A percentile compares a stretch with the other conserved stretches of the same genome.
phyloP scores from a whole-genome alignment of 805 yeast genomes.

The Kodamaea laetipori region DNA sequence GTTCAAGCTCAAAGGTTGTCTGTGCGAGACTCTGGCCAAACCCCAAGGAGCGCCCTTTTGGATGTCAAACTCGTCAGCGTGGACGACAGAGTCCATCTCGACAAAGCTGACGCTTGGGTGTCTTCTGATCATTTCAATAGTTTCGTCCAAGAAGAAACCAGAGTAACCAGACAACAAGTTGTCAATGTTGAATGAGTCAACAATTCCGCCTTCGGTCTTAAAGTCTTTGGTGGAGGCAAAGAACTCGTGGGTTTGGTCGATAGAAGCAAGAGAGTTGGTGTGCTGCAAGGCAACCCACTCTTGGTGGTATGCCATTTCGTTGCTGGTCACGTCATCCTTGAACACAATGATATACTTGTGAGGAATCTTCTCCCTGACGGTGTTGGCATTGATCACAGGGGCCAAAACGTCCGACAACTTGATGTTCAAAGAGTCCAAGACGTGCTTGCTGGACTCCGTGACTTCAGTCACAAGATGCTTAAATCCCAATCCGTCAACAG shows the following conservation, averaged over 20 bases:
- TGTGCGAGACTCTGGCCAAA: constrained; percentile 84
- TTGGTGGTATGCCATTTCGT: constrained; percentile 63
- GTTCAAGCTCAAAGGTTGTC: constrained; percentile 66
- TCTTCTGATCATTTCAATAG: constrained; percentile 70
- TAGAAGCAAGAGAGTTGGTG: constrained; percentile 40
- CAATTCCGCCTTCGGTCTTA: constrained; percentile 20
- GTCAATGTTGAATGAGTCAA: constrained; percentile 62
- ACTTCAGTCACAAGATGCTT: constrained; percentile 7
- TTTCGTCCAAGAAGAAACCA: constrained; percentile 77
- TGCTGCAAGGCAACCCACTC: constrained; percentile 63
- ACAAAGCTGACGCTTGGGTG: constrained; percentile 66
- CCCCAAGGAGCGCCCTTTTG: constrained; percentile 96
- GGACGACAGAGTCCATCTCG: constrained; percentile 74
- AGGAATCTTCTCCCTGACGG: constrained; percentile 56
- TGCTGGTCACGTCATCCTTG: constrained; percentile 60
- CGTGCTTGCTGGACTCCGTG: constrained; percentile 9
- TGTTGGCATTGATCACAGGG: constrained; percentile 49
- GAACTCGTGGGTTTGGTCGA: constrained; percentile 34
- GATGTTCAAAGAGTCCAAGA: constrained; percentile 15
- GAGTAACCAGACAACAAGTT: constrained; percentile 72
- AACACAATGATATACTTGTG: constrained; percentile 84
- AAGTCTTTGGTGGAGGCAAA: constrained; percentile 34
- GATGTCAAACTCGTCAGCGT: constrained; percentile 60
- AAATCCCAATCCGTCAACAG: constrained; percentile 5
- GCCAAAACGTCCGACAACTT: constrained; percentile 19